Base-by-base conservation (phyloP, 495 filamentous ascomycete species). In the Sphaerosporella brunnea region DNA sequence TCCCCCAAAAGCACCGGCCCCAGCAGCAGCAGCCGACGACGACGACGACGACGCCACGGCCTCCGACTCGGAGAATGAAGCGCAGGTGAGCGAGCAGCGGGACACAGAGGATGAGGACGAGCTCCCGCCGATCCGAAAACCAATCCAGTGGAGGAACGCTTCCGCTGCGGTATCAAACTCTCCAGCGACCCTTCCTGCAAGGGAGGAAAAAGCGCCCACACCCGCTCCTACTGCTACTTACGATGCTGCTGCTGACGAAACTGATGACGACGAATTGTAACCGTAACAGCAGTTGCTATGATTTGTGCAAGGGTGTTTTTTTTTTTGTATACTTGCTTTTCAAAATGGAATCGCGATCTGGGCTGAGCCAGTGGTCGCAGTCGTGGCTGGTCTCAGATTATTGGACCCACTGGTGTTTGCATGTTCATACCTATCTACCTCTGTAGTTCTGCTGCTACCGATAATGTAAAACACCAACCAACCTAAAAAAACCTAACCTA, bases 31-130 rank as follows among this genome's bases (percentile, higher is more conserved):
- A n/a, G n/a, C n/a, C n/a, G n/a, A n/a, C n/a, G 11, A n/a, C 13
- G 20, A 42, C 24, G 18, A 23, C 10, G 20, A 20, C 7, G 20
- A 10, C 10, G 16, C 20, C 10, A 53, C 45, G 32, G 47, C 55
- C 10, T 47, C 28, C 7, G 54, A 48, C 23, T n/a, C 5, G 1
- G 47, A 4, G 4, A 51, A 47, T 3, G 47, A 8, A 3, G 53
- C 41, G 7, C 47, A 34, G 9, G 32, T 50, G 28, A 59, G 55
- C 1, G 60, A 63, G n/a, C 42, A 52, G 9, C 62, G 59, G 2
- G 50, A 45, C 3, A 50, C 57, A 9, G 62, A 64, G 4, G 60
- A 64, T 16, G 62, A 64, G 16, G 53, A 49, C 18, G 62, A 59
- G 23, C 49, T 60, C 2, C 56, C 56, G 2, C 56, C 57, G 10